Base-by-base conservation (phyloP, 805 yeast genomes). In the Blastobotrys terrestris region DNA sequence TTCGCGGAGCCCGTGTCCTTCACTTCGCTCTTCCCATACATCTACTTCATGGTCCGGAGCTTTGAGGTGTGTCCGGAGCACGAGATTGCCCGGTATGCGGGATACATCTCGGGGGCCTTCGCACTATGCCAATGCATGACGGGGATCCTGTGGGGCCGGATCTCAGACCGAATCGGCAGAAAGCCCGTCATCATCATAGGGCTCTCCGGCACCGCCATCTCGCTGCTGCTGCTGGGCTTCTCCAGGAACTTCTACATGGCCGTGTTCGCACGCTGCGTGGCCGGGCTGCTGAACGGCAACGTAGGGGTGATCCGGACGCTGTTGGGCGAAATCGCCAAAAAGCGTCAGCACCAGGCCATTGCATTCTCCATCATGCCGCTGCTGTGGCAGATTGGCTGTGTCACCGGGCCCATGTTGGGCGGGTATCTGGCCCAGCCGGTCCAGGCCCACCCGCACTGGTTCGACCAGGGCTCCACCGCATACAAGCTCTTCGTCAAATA, bases 1-100 rank as follows among this genome's bases (percentile, higher is more conserved):
- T 77, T 81, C 55, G 73, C 81, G 11, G 86, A 81, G 61, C 86
- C 87, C 1, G 73, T 82, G 18, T 79, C 85, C 2, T 82, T 81
- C 68, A 79, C 85, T 2, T 79, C 85, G 3, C 64, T 81, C 35
- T 81, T 82, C 61, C 87, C 87, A 2, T 82, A 81, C 59, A 75
- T 81, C 41, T 82, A 77, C 63, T 82, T 78, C 66, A 78, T 82
- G 84, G 80, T 81, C 16, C 65, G 78, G 54, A 83, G 79, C 55
- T 81, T 81, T 61, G 78, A 78, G 47, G 78, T 81, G 39, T 42
- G 46, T n/a, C 39, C 39, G 15, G 71, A 76, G 26, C 68, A 71
- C 19, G 79, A 78, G 46, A 78, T 83, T 39, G 72, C 84, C 1
- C 76, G 73, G 52, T 83, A 80, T 63, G 78, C 85, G 7, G 87